Evolutionary conservation across 345 rosid genomes (phyloP).

Genomic region (Pistacia integerrima): DNA sequence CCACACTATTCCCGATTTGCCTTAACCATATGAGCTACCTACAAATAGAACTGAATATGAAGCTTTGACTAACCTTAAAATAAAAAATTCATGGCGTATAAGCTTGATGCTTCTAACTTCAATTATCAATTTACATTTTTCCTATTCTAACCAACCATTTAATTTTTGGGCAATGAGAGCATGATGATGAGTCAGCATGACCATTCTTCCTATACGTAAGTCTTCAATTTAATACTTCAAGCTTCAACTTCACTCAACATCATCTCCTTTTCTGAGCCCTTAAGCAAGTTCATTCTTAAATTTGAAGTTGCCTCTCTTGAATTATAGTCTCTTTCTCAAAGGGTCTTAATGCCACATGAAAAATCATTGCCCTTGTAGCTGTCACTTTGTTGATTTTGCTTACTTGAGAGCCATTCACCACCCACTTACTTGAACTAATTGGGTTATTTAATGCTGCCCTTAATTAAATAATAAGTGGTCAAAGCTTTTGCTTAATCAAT

Average conservation of each 20-base stretch:
- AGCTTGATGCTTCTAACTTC: no score
- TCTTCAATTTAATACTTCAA: no score
- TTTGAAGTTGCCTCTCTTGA: constrained; percentile 26
- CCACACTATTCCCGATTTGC: no score
- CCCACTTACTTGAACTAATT: background rate
- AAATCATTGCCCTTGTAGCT: constrained; percentile 20
- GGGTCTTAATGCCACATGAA: constrained; percentile 21
- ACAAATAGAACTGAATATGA: no score
- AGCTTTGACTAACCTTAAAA: no score
- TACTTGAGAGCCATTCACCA: background rate
- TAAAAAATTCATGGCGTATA: no score
- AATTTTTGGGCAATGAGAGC: background rate
- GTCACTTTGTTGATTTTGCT: background rate
- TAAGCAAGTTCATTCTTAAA: constrained; percentile 42
- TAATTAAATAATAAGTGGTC: background rate
- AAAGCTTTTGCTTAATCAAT: background rate
- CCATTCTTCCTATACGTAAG: background rate
- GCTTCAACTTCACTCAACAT: constrained; percentile 32
- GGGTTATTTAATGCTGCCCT: background rate
- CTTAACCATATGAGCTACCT: no score
- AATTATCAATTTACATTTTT: no score
- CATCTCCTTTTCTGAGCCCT: background rate
- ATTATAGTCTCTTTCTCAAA: background rate
- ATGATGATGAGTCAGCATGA: background rate
- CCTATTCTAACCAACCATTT: no score